Conservation (phyloP, 768 basidiomycete genomes). For the Scleroderma bovista region DNA sequence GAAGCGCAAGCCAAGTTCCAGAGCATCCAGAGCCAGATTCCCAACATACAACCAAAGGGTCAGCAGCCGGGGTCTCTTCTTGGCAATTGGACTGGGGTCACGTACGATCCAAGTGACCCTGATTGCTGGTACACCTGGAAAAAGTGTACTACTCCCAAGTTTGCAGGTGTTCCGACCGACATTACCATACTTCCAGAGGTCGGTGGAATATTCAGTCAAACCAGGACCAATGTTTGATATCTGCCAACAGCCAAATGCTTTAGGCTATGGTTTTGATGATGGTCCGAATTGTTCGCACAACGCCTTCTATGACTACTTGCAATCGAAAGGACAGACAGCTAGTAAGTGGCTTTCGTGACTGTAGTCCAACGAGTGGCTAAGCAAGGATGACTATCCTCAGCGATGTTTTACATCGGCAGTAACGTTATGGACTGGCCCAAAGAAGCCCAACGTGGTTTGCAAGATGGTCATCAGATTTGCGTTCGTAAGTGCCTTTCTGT, state of each 20-base stretch:
- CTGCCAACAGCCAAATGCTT: constrained; percentile 39
- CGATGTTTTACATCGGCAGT: constrained; percentile 59
- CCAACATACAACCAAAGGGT: constrained; percentile 38
- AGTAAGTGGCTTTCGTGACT: constrained; percentile 33
- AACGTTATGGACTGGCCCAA: constrained; percentile 53
- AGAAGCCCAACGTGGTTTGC: constrained; percentile 47
- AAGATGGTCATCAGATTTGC: constrained; percentile 58
- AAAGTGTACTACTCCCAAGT: constrained; percentile 41
- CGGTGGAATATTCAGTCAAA: not conserved
- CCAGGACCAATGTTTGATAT: not conserved
- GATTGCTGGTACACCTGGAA: constrained; percentile 36
- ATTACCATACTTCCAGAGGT: constrained; percentile 31
- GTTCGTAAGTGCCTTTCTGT: constrained; percentile 41
- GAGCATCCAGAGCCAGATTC: constrained; percentile 34
- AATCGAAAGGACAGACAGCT: constrained; percentile 51
- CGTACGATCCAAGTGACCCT: not conserved
- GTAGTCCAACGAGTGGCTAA: not conserved
- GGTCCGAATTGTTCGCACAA: constrained; percentile 65
- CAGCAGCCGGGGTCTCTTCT: not conserved
- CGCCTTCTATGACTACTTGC: constrained; percentile 52
- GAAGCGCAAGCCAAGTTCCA: constrained; percentile 36
- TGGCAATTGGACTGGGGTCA: not conserved
- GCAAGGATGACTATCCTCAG: constrained; percentile 22
- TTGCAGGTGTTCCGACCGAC: constrained; percentile 34
- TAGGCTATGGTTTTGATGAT: constrained; percentile 61